Conservation (phyloP, 2,329 filamentous ascomycete genomes). For the Neofusicoccum kwambonambiense region DNA sequence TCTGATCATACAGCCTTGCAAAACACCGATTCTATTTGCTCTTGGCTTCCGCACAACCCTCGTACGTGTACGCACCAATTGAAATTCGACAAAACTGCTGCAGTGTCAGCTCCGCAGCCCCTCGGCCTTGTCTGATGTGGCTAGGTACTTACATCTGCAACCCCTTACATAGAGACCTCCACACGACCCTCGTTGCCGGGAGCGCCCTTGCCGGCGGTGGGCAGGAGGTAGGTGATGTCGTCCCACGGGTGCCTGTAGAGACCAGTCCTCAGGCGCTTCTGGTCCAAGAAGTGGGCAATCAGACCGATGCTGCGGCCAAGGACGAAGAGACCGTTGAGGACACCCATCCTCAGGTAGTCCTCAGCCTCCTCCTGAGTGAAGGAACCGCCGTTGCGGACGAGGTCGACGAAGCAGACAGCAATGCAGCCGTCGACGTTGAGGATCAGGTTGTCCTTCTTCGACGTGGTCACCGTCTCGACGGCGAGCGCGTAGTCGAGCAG, state of each 20-base stretch:
- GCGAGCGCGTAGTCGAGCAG: constrained; percentile 98
- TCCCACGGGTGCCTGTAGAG: constrained; percentile 97
- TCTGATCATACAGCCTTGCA: constrained; percentile 17
- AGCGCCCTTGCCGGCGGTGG: constrained; percentile 34
- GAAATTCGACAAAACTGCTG: background rate
- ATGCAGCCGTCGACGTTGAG: constrained; percentile 98
- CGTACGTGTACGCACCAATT: background rate
- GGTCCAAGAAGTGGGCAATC: constrained; percentile 99
- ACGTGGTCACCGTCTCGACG: constrained; percentile 96
- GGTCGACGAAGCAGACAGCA: constrained; percentile 97
- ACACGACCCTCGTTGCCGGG: constrained; percentile 43
- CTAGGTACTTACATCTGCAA: background rate
- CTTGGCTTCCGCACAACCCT: background rate
- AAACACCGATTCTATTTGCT: constrained; percentile 13
- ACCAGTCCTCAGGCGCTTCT: constrained; percentile 98
- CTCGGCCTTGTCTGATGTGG: background rate
- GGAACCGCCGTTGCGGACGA: constrained; percentile 95
- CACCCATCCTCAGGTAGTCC: constrained; percentile 98
- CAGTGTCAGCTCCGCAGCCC: background rate
- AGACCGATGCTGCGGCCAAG: constrained; percentile 96
- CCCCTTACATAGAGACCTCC: constrained; percentile 29
- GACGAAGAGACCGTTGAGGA: constrained; percentile 98
- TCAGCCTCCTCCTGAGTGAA: constrained; percentile 96
- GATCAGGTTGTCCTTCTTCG: constrained; percentile 99
- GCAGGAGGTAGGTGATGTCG: constrained; percentile 70